Percentiles rank a stretch among this genome's conserved stretches.
These are phyloP conservation scores for Metschnikowia lunata DNA, from an alignment of 805 yeast genomes.

Conservation along the genomic window DNA sequence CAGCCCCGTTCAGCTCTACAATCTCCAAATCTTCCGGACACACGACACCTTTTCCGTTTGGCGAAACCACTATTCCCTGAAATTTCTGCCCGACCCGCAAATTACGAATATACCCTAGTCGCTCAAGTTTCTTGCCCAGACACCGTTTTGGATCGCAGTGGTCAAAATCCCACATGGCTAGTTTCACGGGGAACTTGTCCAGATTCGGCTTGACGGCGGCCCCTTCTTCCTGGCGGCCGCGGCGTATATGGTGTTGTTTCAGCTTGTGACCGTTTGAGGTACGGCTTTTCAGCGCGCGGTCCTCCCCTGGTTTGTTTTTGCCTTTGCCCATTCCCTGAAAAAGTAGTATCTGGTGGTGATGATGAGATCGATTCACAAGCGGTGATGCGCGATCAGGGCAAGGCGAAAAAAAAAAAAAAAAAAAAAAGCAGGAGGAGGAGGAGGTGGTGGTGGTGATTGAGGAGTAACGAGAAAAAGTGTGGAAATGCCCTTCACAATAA, in stretches of 20 bases:
- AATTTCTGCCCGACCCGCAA: slow-evolving; percentile 91
- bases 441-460: not conserved
- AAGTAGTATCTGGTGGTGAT: not conserved
- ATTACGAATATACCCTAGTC: slow-evolving; percentile 76
- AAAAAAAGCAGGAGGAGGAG: no score
- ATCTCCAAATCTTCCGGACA: slow-evolving; percentile 80
- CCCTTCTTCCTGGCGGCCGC: slow-evolving; percentile 32
- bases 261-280: slow-evolving; percentile 57
- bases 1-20: slow-evolving; percentile 82
- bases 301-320: slow-evolving; percentile 43
- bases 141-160: slow-evolving; percentile 98
- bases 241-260: slow-evolving; percentile 46
- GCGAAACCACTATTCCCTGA: slow-evolving; percentile 85
- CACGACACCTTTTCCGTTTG: slow-evolving; percentile 85
- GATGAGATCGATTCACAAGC: not conserved
- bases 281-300: slow-evolving; percentile 27
- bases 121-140: slow-evolving; percentile 88
- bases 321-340: slow-evolving; percentile 49
- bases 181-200: slow-evolving; percentile 64
- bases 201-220: slow-evolving; percentile 17
- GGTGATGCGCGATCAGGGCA: not conserved
- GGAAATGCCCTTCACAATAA: no score
- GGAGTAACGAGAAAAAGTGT: no score
- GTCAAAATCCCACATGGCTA: slow-evolving; percentile 99
- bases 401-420: not conserved